Base-by-base conservation (phyloP, 805 yeast species). In the Naumovozyma dairenensis region DNA sequence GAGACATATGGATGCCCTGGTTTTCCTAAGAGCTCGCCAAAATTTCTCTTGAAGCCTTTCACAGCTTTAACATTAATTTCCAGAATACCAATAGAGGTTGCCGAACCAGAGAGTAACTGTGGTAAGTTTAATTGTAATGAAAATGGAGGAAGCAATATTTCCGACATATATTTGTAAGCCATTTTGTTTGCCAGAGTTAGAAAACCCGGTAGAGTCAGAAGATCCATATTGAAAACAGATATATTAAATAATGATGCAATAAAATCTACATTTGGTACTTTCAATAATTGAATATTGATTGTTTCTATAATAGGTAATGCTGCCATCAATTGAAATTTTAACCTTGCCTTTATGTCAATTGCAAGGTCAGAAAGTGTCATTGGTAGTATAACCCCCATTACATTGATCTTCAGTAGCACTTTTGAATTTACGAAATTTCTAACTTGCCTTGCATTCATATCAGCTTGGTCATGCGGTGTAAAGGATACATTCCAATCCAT, bases 401-500 rank as follows among this genome's bases (percentile, higher is more conserved):
- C 47, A 28, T 73, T 75, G 5, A 80, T 80, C 48, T 82, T 82
- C 27, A 87, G 72, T 26, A 80, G 75, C 26, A 80, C 67, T 50
- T 73, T 74, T 50, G 86, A 93, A 58, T 85, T 85, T 26, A 84
- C 86, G 45, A 74, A 76, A 55, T 76, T 83, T 53, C 78, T 82
- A 59, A 80, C 56, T 57, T 87, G 95, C 49, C 87, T 83, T 21
- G 74, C 73, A 37, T 85, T 84, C 43, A 84, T 63, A 57, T 89
- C 98, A 31, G 79, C 79, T 30, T 72, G 56, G 21, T 85, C 80
- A 58, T 83, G 83, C n/a, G 98, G 97, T 16, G 82, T 80, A 63
- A 86, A 82, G 1, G 94, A 81, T 31, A 80, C 72, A 28, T 77
- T 78, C 96, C 96, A 86, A 58, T 89, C 97, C 95, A 92, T 89